Base-by-base conservation (phyloP, 257 asterid species). In the Schizonepeta tenuifolia region DNA sequence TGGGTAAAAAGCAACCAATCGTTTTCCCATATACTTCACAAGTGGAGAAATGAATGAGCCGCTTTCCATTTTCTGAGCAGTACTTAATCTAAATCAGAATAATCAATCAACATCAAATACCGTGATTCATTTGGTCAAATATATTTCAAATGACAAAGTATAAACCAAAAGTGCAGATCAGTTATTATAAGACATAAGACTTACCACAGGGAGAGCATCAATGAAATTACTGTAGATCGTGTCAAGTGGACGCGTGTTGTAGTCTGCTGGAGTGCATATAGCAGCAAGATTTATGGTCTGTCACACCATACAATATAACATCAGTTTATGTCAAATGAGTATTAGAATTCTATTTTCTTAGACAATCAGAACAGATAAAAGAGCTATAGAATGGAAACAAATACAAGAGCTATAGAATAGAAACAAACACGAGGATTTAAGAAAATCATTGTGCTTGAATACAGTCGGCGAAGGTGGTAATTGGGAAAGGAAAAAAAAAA, bases 11-110 rank as follows among this genome's bases (percentile, higher is more conserved):
- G 75, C 81, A 63, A 70, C 97, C 98, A 68, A 88, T 82, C 0
- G 96, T 92, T 83, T 92, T 92, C 81, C 98, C 98, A 64, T 92
- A 92, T 72, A 92, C 82, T 75, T 92, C 98, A 84, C 98, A 92
- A 36, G 98, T 92, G 35, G 98, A 92, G 69, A 92, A 92, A 80
- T 92, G 98, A 74, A 92, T 92, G 74, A 92, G 94, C 36, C 97
- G 92, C 85, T 92, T 92, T 68, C 83, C 69, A 73, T 92, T 92
- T 66, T 88, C 98, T 0, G 98, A 92, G 72, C 98, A 88, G 88
- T 92, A 90, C 80, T 92, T 92, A 31, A 92, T 94, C 97, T 92
- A 73, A 70, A 79, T 5, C 76, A 79, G 38, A 77, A 60, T 73
- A 69, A 51, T 20, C 17, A 46, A 68, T 75, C 57, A 61, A 53